Base-by-base conservation (phyloP, 805 yeast genomes). In the Candida quercuum region DNA sequence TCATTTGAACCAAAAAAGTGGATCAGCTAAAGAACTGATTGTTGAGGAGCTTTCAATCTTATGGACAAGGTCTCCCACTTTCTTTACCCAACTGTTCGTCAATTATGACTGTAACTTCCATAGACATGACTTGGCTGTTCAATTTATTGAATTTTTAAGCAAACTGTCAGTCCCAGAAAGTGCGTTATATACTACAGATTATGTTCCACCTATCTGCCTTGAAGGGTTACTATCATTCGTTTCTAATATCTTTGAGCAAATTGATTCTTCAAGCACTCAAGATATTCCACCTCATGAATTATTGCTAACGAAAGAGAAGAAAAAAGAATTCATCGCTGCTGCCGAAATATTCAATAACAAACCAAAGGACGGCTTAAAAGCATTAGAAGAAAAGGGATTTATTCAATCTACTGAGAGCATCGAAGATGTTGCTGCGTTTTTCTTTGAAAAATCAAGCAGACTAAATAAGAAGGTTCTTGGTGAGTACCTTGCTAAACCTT, bases 31-130 rank as follows among this genome's bases (percentile, higher is more conserved):
- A 47, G 99, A 93, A 56, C 69, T 86, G 42, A 68, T 93, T 47
- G 73, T 89, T 29, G 99, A 93, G 60, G 79, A 89, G 11, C 62
- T 91, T 2, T 84, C 96, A 3, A 77, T 82, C 33, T 61, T 85
- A 21, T 85, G 94, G 95, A 73, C 81, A 5, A 72, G 95, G 40
- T 76, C 86, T 0, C 91, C 96, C 2, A 64, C 73, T 4, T 80
- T 86, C 40, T 87, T 88, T 57, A 75, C 87, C 12, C 74, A 78
- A 31, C 59, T 89, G 25, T 93, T 85, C 56, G 79, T 85, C 38
- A 81, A 80, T 39, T 93, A 79, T 57, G 99, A 93, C 58, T 91
- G 98, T 60, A 91, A 87, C 54, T 79, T 87, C 46, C 95, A 87
- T 42, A 76, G 91, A 47, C 71, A 81, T 2, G 96, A 93, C 56